A percentile compares a stretch with the other conserved stretches of the same genome.
Conservation (phyloP, 345 rosid genomes). For the Rhodamnia rubescens region DNA sequence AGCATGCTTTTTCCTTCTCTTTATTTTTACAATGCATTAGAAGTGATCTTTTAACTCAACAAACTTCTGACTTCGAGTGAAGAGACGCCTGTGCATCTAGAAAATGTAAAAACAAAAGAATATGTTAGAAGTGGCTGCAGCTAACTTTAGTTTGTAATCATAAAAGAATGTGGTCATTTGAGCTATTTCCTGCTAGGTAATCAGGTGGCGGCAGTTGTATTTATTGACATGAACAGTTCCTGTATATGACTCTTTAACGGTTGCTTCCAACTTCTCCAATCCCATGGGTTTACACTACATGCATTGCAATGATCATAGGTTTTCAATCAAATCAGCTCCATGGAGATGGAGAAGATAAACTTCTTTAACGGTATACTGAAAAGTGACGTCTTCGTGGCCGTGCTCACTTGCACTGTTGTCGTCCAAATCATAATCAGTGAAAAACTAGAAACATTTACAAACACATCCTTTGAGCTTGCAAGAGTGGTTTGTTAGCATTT, state of each 20-base stretch:
- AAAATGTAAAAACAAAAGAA: too few relatives aligned
- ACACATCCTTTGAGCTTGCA: constrained; percentile 58
- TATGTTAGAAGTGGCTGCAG: too few relatives aligned
- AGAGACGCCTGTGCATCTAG: not conserved
- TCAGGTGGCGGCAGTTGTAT: too few relatives aligned
- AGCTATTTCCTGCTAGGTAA: too few relatives aligned
- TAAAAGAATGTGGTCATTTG: too few relatives aligned
- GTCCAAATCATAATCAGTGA: constrained; percentile 61
- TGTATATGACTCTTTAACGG: not conserved
- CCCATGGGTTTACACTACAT: too few relatives aligned
- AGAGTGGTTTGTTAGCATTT: constrained; percentile 64
- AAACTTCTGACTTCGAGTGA: rapidly evolving
- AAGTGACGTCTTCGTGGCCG: constrained; percentile 50
- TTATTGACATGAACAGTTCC: not conserved
- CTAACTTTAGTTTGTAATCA: too few relatives aligned
- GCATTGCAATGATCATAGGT: constrained; percentile 15
- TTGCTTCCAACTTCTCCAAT: not conserved
- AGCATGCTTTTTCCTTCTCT: too few relatives aligned
- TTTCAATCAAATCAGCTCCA: constrained; percentile 73
- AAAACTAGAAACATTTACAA: constrained; percentile 57
- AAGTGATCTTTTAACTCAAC: not conserved
- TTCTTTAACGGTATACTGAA: constrained; percentile 53
- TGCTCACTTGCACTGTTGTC: constrained; percentile 40
- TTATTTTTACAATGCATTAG: too few relatives aligned
- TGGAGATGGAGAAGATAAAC: constrained; percentile 65